Conservation (phyloP, 2,329 filamentous ascomycete genomes). For the Aureobasidium subglaciale region DNA sequence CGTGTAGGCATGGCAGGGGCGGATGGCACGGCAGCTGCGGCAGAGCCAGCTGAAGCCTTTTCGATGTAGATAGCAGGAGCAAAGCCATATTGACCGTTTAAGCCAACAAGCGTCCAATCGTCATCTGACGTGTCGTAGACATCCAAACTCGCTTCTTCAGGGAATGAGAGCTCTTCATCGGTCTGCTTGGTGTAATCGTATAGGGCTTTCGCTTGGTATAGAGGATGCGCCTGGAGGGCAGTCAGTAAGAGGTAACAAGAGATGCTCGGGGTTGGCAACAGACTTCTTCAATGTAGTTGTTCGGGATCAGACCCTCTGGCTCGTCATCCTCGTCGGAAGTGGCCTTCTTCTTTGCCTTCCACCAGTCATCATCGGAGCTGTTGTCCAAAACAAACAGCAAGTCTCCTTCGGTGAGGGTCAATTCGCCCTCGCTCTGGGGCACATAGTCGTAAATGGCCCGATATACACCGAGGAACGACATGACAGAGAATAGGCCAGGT, state of each 20-base stretch:
- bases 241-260: not conserved
- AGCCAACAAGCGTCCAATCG: conserved; percentile 91
- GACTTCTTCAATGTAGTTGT: conserved; percentile 94
- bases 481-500: conserved; percentile 33
- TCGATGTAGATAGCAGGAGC: conserved; percentile 96
- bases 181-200: conserved; percentile 97
- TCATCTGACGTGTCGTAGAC: conserved; percentile 89
- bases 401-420: conserved; percentile 78
- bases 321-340: conserved; percentile 78
- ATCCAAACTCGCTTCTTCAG: conserved; percentile 73
- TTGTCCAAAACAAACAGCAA: conserved; percentile 84
- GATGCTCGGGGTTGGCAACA: conserved; percentile 27
- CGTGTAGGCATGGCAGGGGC: conserved; percentile 34
- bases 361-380: conserved; percentile 71
- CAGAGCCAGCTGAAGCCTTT: conserved; percentile 45
- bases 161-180: conserved; percentile 93
- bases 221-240: conserved; percentile 51
- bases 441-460: conserved; percentile 88
- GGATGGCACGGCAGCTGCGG: conserved; percentile 36
- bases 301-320: conserved; percentile 81
- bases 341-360: conserved; percentile 88
- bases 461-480: conserved; percentile 91
- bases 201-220: conserved; percentile 75
- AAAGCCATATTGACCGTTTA: conserved; percentile 82
- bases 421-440: conserved; percentile 78